Evolutionary conservation across 2,329 filamentous ascomycete species (phyloP).

Genomic region (Botrytis medusae): DNA sequence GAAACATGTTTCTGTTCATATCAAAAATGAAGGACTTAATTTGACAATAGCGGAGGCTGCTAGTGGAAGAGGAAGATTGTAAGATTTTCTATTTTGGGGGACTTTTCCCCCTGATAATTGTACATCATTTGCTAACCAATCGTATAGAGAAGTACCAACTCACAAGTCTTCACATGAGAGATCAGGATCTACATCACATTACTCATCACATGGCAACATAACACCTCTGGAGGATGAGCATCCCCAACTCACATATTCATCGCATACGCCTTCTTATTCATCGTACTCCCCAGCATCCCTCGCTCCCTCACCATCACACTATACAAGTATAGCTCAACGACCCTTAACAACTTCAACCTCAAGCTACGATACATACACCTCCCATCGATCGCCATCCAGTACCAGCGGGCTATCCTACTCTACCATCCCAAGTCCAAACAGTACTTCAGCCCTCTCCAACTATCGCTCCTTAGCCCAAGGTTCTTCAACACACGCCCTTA

Average conservation of each 20-base stretch:
- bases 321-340: slow-evolving; percentile 25
- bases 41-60: slow-evolving; percentile 36
- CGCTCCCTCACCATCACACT: slow-evolving; percentile 8
- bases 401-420: slow-evolving; percentile 28
- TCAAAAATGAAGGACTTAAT: slow-evolving; percentile 36
- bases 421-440: slow-evolving; percentile 18
- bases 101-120: background rate
- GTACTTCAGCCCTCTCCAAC: slow-evolving; percentile 8
- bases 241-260: slow-evolving; percentile 8
- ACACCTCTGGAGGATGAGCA: slow-evolving; percentile 12
- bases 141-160: background rate
- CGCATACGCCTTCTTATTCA: slow-evolving; percentile 1
- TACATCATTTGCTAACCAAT: background rate
- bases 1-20: slow-evolving; percentile 39
- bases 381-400: slow-evolving; percentile 26
- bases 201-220: background rate
- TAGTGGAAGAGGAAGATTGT: slow-evolving; percentile 36
- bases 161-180: slow-evolving; percentile 14
- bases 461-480: background rate
- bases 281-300: background rate
- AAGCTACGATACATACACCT: slow-evolving; percentile 21
- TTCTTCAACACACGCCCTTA: background rate
- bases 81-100: slow-evolving; percentile 18
- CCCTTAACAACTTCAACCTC: slow-evolving; percentile 16
- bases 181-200: slow-evolving; percentile 4